phyloP scores from a whole-genome alignment of 2,329 filamentous ascomycete species.

The Trichoderma sp. region DNA sequence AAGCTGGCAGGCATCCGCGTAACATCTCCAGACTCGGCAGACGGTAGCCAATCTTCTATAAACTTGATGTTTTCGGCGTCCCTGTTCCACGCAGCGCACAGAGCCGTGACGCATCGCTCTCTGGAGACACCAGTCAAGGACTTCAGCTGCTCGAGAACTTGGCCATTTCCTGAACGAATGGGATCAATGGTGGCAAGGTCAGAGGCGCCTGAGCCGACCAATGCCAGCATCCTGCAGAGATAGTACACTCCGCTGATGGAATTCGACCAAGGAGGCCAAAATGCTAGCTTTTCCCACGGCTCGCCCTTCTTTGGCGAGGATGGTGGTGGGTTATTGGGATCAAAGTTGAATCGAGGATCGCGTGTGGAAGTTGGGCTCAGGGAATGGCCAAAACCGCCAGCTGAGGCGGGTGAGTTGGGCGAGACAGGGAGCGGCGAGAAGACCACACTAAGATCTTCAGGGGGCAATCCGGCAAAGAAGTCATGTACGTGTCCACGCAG shows the following conservation, averaged over 20 bases:
- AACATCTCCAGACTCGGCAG: slow-evolving; percentile 77
- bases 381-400: slow-evolving; percentile 34
- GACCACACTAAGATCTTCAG: slow-evolving; percentile 85
- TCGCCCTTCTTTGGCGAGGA: slow-evolving; percentile 79
- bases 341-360: slow-evolving; percentile 78
- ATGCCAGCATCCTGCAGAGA: slow-evolving; percentile 74
- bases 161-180: slow-evolving; percentile 56
- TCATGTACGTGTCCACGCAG: slow-evolving; percentile 76
- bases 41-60: slow-evolving; percentile 90
- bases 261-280: slow-evolving; percentile 94
- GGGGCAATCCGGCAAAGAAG: slow-evolving; percentile 85
- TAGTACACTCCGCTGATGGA: slow-evolving; percentile 91
- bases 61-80: slow-evolving; percentile 92
- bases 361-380: slow-evolving; percentile 59
- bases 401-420: slow-evolving; percentile 55
- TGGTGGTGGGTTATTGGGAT: slow-evolving; percentile 73
- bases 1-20: slow-evolving; percentile 91
- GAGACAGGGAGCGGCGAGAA: slow-evolving; percentile 77
- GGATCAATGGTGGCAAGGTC: slow-evolving; percentile 79
- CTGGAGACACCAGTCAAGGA: slow-evolving; percentile 74
- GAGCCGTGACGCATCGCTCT: slow-evolving; percentile 81
- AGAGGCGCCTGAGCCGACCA: slow-evolving; percentile 83
- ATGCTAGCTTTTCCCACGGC: slow-evolving; percentile 89
- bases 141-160: slow-evolving; percentile 71
- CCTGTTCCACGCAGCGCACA: slow-evolving; percentile 88